phyloP scores from a whole-genome alignment of 2,329 filamentous ascomycete genomes.

The Alternaria hordeiaustralica region DNA sequence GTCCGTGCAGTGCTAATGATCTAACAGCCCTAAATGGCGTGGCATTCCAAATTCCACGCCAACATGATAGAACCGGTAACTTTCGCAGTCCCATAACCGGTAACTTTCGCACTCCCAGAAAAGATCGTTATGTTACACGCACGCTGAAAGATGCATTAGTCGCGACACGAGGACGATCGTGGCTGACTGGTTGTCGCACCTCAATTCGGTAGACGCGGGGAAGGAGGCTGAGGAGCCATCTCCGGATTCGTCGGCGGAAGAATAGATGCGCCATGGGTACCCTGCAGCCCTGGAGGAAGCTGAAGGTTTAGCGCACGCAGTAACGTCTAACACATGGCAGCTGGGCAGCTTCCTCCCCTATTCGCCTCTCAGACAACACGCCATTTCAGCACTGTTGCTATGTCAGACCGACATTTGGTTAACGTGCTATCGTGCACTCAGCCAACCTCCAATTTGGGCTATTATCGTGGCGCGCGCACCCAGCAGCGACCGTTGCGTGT shows the following conservation, averaged over 20 bases:
- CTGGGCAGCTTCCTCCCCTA: not conserved
- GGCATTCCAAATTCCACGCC: not conserved
- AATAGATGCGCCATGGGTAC: not conserved
- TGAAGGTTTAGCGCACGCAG: conserved; percentile 4
- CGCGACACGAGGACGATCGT: not conserved
- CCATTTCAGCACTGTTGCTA: not conserved
- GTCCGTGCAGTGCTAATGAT: not conserved
- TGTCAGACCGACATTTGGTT: not conserved
- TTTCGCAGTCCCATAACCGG: not conserved
- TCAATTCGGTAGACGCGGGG: not conserved
- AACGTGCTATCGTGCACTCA: not conserved
- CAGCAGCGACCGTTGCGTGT: not conserved
- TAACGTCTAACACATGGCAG: not conserved
- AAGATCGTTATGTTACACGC: not conserved
- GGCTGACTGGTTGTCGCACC: not conserved
- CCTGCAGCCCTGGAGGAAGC: not conserved
- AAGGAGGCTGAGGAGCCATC: not conserved
- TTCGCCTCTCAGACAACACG: not conserved
- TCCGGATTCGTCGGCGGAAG: not conserved
- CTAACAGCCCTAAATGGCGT: not conserved
- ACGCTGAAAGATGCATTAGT: not conserved
- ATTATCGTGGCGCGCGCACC: not conserved
- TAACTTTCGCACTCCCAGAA: not conserved
- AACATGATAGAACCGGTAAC: not conserved
- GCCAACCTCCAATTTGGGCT: not conserved